phyloP scores from a whole-genome alignment of 2,329 filamentous ascomycete species.

The Lecanoromycetidae sp. region DNA sequence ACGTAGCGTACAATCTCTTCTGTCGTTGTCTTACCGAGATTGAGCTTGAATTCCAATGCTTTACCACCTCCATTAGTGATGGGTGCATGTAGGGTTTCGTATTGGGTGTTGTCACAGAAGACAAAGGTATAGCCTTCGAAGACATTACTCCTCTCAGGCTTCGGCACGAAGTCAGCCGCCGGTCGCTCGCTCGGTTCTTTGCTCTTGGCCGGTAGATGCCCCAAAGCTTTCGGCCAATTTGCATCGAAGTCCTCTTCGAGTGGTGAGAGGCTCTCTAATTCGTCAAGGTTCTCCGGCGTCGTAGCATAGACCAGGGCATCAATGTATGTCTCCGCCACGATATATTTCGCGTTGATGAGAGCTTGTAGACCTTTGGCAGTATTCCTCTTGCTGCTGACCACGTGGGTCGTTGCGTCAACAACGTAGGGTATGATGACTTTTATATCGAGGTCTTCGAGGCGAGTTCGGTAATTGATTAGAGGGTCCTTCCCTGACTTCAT shows the following conservation, averaged over 20 bases:
- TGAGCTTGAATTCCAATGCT: constrained; percentile 53
- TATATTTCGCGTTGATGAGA: constrained; percentile 64
- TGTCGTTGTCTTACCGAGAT: constrained; percentile 50
- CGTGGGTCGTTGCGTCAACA: constrained; percentile 63
- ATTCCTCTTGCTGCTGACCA: constrained; percentile 80
- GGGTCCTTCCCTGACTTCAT: constrained; percentile 48
- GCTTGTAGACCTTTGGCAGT: constrained; percentile 78
- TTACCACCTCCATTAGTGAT: constrained; percentile 77
- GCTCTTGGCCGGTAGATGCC: constrained; percentile 61
- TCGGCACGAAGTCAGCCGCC: constrained; percentile 59
- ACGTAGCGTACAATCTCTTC: constrained; percentile 71
- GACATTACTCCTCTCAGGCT: constrained; percentile 52
- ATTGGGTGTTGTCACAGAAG: constrained; percentile 67
- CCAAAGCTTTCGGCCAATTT: constrained; percentile 63
- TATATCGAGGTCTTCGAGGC: constrained; percentile 75
- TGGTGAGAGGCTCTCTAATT: constrained; percentile 39
- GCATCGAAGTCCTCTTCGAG: constrained; percentile 70
- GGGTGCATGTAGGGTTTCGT: constrained; percentile 58
- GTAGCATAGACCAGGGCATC: constrained; percentile 56
- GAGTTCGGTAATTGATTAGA: constrained; percentile 47
- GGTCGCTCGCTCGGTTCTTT: constrained; percentile 62
- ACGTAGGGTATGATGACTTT: constrained; percentile 69
- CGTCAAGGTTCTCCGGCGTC: constrained; percentile 38
- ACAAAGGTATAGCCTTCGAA: constrained; percentile 85
- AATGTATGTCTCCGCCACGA: constrained; percentile 63